Base-by-base conservation (phyloP, 2,329 filamentous ascomycete species). In the Pseudonectria buxi region DNA sequence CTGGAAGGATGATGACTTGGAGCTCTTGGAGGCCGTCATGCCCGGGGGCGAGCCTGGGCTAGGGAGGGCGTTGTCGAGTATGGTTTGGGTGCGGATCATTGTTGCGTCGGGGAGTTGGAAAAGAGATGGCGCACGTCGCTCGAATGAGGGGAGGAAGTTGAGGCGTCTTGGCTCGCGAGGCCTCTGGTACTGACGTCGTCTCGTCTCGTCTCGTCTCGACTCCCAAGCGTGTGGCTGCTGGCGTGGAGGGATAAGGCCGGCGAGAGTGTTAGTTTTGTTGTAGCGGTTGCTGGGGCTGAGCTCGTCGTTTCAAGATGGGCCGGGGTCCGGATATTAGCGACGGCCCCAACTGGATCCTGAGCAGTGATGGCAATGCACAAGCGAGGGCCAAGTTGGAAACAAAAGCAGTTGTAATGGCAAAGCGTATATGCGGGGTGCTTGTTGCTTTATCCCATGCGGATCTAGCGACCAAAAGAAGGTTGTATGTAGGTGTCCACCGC, bases 1-100 rank as follows among this genome's bases (percentile, higher is more conserved):
- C 50, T 82, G 83, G 53, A 90, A 84, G 32, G 87, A 94, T 5
- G 86, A 94, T 18, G 87, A 88, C 63, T 92, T 94, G 46, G 86
- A 94, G 44, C 86, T 92, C 62, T 90, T 94, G 41, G 86, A 94
- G 48, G 68, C 64, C 32, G 83, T 86, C 64, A 94, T 78, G 53
- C 86, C 85, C 34, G 60, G 60, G 10, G 60, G 60, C 32, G 61
- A 64, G 30, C 50, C 58, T 33, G 59, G 61, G 34, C 57, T 59
- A 30, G 54, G 43, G 35, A 58, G 49, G 49, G 45, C 41, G 42
- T 44, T 51, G 37, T 47, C 43, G 47, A 55, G 43, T 31, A 51
- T 45, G 46, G 18, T 22, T 22, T 55, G 57, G 39, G 50, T 53
- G 41, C 54, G 58, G 37, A 57, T 56, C 60, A 63, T 61, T 48